phyloP scores from a whole-genome alignment of 371 early-diverging fungal genomes.

The Mortierella polycephala region DNA sequence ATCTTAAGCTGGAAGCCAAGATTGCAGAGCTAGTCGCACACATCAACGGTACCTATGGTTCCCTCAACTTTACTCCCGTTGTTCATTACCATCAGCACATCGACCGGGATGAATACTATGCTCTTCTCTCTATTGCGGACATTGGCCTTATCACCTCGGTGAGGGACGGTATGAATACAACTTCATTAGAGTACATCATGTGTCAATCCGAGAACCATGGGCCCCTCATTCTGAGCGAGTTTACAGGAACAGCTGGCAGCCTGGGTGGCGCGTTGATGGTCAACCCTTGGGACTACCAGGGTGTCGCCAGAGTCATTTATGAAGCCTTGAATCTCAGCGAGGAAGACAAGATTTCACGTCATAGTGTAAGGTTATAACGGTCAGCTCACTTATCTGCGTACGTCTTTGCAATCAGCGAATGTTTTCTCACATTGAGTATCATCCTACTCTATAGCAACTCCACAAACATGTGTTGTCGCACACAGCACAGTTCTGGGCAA shows the following conservation, averaged over 20 bases:
- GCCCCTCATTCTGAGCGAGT: constrained; percentile 96
- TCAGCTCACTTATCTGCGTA: background rate
- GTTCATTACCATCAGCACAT: constrained; percentile 97
- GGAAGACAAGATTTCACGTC: constrained; percentile 84
- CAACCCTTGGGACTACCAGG: constrained; percentile 97
- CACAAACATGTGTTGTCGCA: constrained; percentile 88
- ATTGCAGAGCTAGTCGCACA: constrained; percentile 90
- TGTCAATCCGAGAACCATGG: constrained; percentile 94
- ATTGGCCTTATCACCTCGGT: constrained; percentile 94
- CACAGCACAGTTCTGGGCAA: constrained; percentile 95
- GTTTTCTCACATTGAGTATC: background rate
- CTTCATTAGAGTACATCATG: constrained; percentile 96
- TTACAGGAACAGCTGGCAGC: constrained; percentile 96
- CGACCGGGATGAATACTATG: constrained; percentile 93
- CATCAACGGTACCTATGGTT: constrained; percentile 95
- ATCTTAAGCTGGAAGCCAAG: constrained; percentile 78
- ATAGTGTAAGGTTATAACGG: constrained; percentile 61
- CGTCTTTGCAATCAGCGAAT: background rate
- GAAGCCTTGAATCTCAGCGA: constrained; percentile 85
- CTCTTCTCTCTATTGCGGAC: constrained; percentile 94
- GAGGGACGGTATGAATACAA: constrained; percentile 99
- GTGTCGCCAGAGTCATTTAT: constrained; percentile 92
- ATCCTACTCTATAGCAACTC: constrained; percentile 68
- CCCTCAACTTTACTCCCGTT: constrained; percentile 93
- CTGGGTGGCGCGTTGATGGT: constrained; percentile 91